These are phyloP conservation scores for Plasmodium gonderi DNA, from an alignment of 169 alveolate genomes.

Conservation along the genomic window DNA sequence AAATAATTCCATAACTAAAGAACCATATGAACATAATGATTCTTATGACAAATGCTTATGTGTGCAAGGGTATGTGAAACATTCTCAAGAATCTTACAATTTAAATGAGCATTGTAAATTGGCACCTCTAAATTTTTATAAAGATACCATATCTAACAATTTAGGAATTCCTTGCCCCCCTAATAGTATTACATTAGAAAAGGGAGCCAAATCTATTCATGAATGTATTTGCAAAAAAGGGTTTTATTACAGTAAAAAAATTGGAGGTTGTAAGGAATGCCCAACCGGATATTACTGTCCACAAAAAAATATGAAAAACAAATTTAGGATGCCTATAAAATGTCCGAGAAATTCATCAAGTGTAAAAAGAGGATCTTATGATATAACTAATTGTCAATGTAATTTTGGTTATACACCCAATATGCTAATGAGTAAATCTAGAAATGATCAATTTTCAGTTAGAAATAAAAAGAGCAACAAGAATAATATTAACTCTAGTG, in stretches of 20 bases:
- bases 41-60: conserved; percentile 81
- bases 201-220: conserved; percentile 77
- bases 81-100: conserved; percentile 79
- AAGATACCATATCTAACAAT: conserved; percentile 79
- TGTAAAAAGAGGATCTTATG: conserved; percentile 69
- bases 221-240: conserved; percentile 81
- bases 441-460: neutral
- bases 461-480: neutral
- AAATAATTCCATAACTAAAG: conserved; percentile 77
- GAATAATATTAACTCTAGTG: neutral
- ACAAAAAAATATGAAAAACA: conserved; percentile 70
- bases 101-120: conserved; percentile 77
- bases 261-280: conserved; percentile 76
- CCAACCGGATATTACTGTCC: conserved; percentile 86
- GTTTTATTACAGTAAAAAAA: conserved; percentile 38
- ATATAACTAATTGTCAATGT: conserved; percentile 76
- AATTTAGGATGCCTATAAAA: conserved; percentile 71
- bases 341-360: conserved; percentile 78
- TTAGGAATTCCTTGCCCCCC: conserved; percentile 81
- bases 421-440: neutral
- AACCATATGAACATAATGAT: conserved; percentile 79
- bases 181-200: conserved; percentile 81
- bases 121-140: conserved; percentile 79
- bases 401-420: conserved; percentile 78
- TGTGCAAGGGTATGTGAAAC: conserved; percentile 71